Conservation (phyloP, 2,329 filamentous ascomycete genomes). For the Pseudonectria foliicola region DNA sequence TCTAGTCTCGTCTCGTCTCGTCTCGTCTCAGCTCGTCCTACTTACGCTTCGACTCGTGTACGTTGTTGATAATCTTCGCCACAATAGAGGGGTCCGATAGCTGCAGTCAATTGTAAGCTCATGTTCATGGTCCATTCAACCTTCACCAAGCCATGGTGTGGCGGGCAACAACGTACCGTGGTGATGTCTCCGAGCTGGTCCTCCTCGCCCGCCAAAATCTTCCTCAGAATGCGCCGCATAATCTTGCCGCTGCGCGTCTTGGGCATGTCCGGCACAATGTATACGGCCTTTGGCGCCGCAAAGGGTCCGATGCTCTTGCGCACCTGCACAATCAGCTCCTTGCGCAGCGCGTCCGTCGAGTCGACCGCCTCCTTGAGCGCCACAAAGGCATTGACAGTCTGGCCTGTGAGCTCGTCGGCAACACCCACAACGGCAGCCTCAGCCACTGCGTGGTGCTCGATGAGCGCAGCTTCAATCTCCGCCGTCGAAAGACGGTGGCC, state of each 20-base stretch:
- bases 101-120: slow-evolving; percentile 34
- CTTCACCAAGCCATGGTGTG: not conserved
- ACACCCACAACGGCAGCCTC: slow-evolving; percentile 95
- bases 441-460: slow-evolving; percentile 83
- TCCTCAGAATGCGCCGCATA: slow-evolving; percentile 92
- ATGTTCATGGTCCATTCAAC: too few relatives aligned
- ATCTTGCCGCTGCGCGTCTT: slow-evolving; percentile 99
- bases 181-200: slow-evolving; percentile 91
- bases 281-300: slow-evolving; percentile 89
- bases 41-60: slow-evolving; percentile 57
- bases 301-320: slow-evolving; percentile 97
- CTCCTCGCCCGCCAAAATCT: slow-evolving; percentile 95
- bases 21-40: too few relatives aligned
- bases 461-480: slow-evolving; percentile 93
- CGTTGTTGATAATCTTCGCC: slow-evolving; percentile 76
- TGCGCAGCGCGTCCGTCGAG: slow-evolving; percentile 70
- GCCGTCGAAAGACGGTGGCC: slow-evolving; percentile 94
- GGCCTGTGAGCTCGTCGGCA: slow-evolving; percentile 86
- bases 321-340: slow-evolving; percentile 90
- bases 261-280: slow-evolving; percentile 84
- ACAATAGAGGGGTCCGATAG: slow-evolving; percentile 87
- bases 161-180: slow-evolving; percentile 57
- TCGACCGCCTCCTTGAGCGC: slow-evolving; percentile 81
- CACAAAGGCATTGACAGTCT: slow-evolving; percentile 96
- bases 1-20: not conserved